Evolutionary conservation across 2,329 filamentous ascomycete species (phyloP).

Genomic region (Xylariaceae sp.): DNA sequence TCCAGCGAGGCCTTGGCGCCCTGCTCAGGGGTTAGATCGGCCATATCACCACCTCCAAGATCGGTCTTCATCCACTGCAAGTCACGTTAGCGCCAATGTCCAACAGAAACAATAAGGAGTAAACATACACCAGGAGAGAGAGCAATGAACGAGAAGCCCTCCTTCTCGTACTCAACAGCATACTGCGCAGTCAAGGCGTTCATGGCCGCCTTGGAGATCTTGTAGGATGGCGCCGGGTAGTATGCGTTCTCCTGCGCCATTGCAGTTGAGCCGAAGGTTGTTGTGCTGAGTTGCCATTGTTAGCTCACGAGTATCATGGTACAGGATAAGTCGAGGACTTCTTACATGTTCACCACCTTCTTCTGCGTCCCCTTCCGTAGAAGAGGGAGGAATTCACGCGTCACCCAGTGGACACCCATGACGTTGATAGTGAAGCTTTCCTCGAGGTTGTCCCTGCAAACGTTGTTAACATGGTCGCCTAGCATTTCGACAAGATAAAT

Average conservation of each 20-base stretch:
- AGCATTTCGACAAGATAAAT: no score
- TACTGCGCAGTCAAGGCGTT: conserved; percentile 45
- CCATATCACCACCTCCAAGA: conserved; percentile 34
- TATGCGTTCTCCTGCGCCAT: conserved; percentile 20
- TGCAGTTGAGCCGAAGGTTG: conserved; percentile 19
- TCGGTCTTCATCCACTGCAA: conserved; percentile 43
- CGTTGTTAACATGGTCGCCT: not conserved
- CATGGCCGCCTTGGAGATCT: conserved; percentile 43
- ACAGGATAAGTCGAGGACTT: not conserved
- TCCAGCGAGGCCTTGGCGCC: conserved; percentile 37
- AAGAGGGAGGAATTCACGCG: conserved; percentile 36
- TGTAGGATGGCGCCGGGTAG: conserved; percentile 30
- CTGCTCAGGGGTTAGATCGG: conserved; percentile 38
- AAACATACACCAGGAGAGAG: conserved; percentile 41
- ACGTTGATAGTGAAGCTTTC: conserved; percentile 31
- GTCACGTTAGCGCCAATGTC: not conserved
- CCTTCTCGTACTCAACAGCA: conserved; percentile 34
- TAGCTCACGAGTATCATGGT: not conserved
- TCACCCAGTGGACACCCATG: conserved; percentile 35
- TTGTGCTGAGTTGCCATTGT: conserved; percentile 19
- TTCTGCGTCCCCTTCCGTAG: conserved; percentile 37
- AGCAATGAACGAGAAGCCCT: conserved; percentile 42
- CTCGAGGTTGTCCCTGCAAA: conserved; percentile 24
- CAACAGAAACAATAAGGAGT: no score
- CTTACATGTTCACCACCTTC: conserved; percentile 40